Conservation (phyloP, 1,284 basidiomycete species). For the Cerioporus squamosus region DNA sequence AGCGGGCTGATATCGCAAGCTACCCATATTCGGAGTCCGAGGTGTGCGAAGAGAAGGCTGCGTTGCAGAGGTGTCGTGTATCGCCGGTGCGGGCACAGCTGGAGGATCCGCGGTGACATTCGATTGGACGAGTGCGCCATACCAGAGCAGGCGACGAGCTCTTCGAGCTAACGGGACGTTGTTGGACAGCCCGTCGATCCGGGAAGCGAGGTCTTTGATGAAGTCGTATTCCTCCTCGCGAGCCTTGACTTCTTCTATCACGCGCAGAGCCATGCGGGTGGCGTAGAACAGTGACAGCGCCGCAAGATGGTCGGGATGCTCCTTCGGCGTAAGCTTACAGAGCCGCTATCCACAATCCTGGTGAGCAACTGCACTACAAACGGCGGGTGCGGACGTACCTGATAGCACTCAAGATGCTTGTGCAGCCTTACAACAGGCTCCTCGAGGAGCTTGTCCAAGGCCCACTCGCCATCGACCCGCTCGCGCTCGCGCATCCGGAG, state of each 20-base stretch:
- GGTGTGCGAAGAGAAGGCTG: not conserved
- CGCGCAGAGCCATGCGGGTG: constrained; percentile 70
- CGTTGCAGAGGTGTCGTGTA: not conserved
- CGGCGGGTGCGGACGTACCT: constrained; percentile 52
- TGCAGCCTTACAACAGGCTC: constrained; percentile 79
- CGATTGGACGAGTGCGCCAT: constrained; percentile 48
- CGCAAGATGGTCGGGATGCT: constrained; percentile 70
- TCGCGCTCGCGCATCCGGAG: constrained; percentile 71
- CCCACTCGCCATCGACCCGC: constrained; percentile 60
- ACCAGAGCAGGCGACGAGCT: constrained; percentile 73
- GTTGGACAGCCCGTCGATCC: constrained; percentile 63
- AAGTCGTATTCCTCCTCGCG: constrained; percentile 84
- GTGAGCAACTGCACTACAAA: not conserved
- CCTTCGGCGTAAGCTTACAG: constrained; percentile 66
- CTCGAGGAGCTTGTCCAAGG: constrained; percentile 67
- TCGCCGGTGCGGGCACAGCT: not conserved
- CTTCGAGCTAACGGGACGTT: constrained; percentile 60
- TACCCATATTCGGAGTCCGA: not conserved
- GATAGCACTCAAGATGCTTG: constrained; percentile 75
- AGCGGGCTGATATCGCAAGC: not conserved
- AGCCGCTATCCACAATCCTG: constrained; percentile 49
- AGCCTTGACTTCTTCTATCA: constrained; percentile 81
- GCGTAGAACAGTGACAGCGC: constrained; percentile 70
- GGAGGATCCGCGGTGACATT: not conserved
- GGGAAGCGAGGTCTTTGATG: constrained; percentile 62